A percentile compares a stretch with the other conserved stretches of the same genome.
Evolutionary conservation across 208 protist species (phyloP).

Genomic region (Leishmania major): DNA sequence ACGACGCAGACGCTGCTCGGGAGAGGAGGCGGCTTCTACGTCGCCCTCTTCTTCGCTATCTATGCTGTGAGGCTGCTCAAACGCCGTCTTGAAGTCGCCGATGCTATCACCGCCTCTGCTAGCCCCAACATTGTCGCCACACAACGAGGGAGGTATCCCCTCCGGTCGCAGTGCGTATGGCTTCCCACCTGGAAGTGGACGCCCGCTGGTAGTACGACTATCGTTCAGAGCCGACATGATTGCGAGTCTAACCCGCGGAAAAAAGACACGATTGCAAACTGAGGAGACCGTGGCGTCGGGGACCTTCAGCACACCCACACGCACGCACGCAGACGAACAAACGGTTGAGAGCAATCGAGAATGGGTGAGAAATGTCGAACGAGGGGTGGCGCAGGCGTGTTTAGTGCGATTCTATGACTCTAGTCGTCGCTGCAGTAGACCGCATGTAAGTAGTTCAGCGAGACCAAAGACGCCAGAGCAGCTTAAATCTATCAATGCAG

Average conservation of each 20-base stretch:
- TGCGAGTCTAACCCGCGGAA: not conserved
- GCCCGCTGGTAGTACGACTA: constrained; percentile 1
- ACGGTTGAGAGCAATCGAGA: too few relatives aligned
- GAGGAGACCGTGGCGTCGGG: not conserved
- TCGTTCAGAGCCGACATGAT: constrained; percentile 25
- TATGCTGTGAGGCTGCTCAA: not conserved
- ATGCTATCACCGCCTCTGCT: not conserved
- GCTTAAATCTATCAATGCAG: not conserved
- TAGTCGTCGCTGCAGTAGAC: not conserved
- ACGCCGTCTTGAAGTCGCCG: not conserved
- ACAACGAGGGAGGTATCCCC: not conserved
- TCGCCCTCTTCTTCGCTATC: not conserved
- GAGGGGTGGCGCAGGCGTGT: not conserved
- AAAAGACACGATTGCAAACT: too few relatives aligned
- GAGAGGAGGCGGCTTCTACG: constrained; percentile 1
- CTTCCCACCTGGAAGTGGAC: not conserved
- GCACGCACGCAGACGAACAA: not conserved
- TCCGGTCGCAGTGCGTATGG: not conserved
- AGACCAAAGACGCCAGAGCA: not conserved
- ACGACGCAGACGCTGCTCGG: constrained; percentile 22
- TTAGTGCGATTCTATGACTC: not conserved
- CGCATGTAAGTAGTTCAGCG: not conserved
- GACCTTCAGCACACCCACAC: not conserved
- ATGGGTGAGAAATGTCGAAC: not conserved
- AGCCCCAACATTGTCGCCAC: not conserved